These are phyloP conservation scores for Colletotrichum scovillei DNA, from an alignment of 2,329 filamentous ascomycete genomes.

Conservation along the genomic window DNA sequence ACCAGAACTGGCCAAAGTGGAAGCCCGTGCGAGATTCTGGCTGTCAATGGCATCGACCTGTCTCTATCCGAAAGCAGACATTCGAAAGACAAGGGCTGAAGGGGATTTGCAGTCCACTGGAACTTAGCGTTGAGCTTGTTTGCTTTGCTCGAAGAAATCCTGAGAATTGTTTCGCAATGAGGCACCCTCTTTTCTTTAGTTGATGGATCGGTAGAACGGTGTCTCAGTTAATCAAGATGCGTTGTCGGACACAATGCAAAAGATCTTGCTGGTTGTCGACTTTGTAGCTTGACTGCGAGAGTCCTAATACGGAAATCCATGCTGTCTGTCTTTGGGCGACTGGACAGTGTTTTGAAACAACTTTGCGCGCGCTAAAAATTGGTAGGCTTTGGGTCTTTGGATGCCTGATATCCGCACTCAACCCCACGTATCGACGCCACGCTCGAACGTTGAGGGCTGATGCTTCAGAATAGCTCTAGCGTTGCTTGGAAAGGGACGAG, in stretches of 20 bases:
- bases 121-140: constrained; percentile 34
- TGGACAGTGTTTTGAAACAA: constrained; percentile 19
- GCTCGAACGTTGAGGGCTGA: constrained; percentile 22
- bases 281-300: not conserved
- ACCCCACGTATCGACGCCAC: constrained; percentile 5
- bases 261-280: not conserved
- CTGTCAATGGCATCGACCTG: not conserved
- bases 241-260: not conserved
- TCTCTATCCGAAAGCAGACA: not conserved
- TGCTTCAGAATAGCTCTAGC: constrained; percentile 18
- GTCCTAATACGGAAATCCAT: not conserved
- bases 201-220: not conserved
- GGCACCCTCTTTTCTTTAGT: not conserved
- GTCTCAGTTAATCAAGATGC: constrained; percentile 8
- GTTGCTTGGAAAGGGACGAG: not conserved
- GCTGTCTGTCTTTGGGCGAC: constrained; percentile 29
- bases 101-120: not conserved
- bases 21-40: not conserved
- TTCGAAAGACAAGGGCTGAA: not conserved
- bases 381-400: not conserved
- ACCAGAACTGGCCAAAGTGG: not conserved
- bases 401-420: constrained; percentile 1
- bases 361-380: constrained; percentile 21
- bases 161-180: not conserved
- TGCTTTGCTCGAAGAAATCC: not conserved